Evolutionary conservation across 73 alveolate species (phyloP), one percentile per base, ranked within the genome.

Genomic region (Blepharisma japonicum): DNA sequence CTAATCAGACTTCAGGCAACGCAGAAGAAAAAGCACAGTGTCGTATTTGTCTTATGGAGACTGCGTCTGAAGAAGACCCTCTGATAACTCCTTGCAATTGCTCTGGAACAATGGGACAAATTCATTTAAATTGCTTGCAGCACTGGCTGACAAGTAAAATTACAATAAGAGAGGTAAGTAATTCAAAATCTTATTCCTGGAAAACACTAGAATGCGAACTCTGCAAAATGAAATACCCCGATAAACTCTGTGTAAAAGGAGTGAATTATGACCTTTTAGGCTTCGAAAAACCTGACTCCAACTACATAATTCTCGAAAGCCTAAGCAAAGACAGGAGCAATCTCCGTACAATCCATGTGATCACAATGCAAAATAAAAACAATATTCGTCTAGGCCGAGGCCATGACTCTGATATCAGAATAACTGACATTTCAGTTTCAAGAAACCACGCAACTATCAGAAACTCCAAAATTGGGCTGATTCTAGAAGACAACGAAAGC

Each of bases 351-450:
- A 82, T 85, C 25, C 93, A 88, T 82, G 77, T 91, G 18, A 81
- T 91, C 49, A 85, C 92, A 7, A 85, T 87, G 11, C 86, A 81
- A 55, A 77, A 71, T 20, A 86, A 81, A 86, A 77, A 77, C 55
- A 48, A 56, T 51, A 66, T 86, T 23, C 18, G 23, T n/a, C 68
- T 53, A 53, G 98, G 98, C 38, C 61, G 98, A 23, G 97, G 96
- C 20, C 88, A 89, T 76, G 97, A 91, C 47, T 77, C 91, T 11
- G 97, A 93, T 45, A 81, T 93, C 39, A 79, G 95, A 56, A 84
- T 90, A 48, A 85, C 86, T 68, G 98, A 93, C 72, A 84, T 91
- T 70, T 83, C 94, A 0, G 95, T 93, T 8, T 83, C 94, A 47
- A 77, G 97, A 55, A 66, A 67, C 25, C 98, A 93, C 81, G 95